Evolutionary conservation across 2,329 filamentous ascomycete species (phyloP).

Genomic region (Thelonectria discophora): DNA sequence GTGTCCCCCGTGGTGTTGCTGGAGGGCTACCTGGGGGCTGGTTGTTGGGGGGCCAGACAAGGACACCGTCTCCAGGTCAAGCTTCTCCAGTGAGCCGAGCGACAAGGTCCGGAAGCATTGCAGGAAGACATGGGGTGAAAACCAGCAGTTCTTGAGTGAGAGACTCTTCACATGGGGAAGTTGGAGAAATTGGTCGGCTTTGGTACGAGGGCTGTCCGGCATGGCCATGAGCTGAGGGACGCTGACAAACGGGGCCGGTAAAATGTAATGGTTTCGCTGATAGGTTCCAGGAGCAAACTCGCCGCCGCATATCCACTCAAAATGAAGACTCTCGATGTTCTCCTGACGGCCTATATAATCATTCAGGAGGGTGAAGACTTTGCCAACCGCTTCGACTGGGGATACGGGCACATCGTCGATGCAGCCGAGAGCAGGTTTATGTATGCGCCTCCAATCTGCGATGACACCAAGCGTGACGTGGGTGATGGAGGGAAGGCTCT

Average conservation of each 20-base stretch:
- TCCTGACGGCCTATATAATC: constrained; percentile 56
- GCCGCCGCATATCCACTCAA: constrained; percentile 74
- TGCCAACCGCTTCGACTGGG: constrained; percentile 60
- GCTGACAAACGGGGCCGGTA: constrained; percentile 67
- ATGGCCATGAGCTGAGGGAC: constrained; percentile 43
- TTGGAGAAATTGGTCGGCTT: constrained; percentile 52
- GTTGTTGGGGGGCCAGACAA: constrained; percentile 59
- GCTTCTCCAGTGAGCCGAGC: constrained; percentile 55
- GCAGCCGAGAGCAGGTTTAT: constrained; percentile 59
- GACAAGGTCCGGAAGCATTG: constrained; percentile 61
- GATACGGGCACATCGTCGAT: constrained; percentile 58
- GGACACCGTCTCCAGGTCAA: constrained; percentile 72
- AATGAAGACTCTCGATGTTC: constrained; percentile 66
- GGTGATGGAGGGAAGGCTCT: constrained; percentile 61
- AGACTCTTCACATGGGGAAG: constrained; percentile 67
- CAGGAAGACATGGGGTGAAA: constrained; percentile 65
- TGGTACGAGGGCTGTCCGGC: constrained; percentile 43
- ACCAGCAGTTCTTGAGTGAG: constrained; percentile 75
- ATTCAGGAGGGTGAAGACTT: constrained; percentile 63
- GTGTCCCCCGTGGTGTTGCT: constrained; percentile 24
- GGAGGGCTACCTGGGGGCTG: constrained; percentile 39
- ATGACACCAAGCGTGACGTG: constrained; percentile 68
- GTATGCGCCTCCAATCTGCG: constrained; percentile 71
- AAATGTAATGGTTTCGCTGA: constrained; percentile 68
- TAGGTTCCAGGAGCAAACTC: constrained; percentile 70